phyloP scores from a whole-genome alignment of 1,139 yeast genomes.

The Debaryomycetaceae sp. region DNA sequence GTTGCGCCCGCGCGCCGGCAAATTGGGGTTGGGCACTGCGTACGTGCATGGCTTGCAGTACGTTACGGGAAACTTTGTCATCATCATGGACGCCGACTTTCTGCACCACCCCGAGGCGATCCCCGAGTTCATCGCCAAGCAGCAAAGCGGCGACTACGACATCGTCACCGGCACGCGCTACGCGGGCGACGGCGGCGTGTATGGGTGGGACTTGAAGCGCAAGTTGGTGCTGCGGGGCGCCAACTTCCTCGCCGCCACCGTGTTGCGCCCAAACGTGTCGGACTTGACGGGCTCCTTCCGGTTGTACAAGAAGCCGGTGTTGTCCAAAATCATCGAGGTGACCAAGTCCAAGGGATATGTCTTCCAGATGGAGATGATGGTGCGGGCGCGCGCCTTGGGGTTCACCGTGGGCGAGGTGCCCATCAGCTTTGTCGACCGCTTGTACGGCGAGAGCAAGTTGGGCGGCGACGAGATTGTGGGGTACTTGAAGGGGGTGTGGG shows the following conservation, averaged over 20 bases:
- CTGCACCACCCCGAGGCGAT: slow-evolving; percentile 80
- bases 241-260: slow-evolving; percentile 69
- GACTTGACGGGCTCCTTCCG: slow-evolving; percentile 81
- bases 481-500: slow-evolving; percentile 72
- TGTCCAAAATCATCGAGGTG: slow-evolving; percentile 62
- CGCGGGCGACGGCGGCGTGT: slow-evolving; percentile 80
- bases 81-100: slow-evolving; percentile 85
- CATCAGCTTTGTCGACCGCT: slow-evolving; percentile 72
- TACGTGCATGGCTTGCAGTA: slow-evolving; percentile 74
- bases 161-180: slow-evolving; percentile 86
- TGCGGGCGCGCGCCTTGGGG: slow-evolving; percentile 69
- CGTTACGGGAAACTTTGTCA: slow-evolving; percentile 71
- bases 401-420: slow-evolving; percentile 78
- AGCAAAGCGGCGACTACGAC: slow-evolving; percentile 60
- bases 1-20: slow-evolving; percentile 72
- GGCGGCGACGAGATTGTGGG: slow-evolving; percentile 83
- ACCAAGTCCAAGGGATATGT: slow-evolving; percentile 80
- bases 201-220: slow-evolving; percentile 82
- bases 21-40: slow-evolving; percentile 79
- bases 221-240: slow-evolving; percentile 80
- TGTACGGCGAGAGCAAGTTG: slow-evolving; percentile 75
- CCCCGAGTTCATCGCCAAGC: slow-evolving; percentile 70
- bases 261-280: slow-evolving; percentile 68
- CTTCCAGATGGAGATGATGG: slow-evolving; percentile 91
- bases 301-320: slow-evolving; percentile 67